Evolutionary conservation across 768 basidiomycete species (phyloP).

Genomic region (Suillus sp.): DNA sequence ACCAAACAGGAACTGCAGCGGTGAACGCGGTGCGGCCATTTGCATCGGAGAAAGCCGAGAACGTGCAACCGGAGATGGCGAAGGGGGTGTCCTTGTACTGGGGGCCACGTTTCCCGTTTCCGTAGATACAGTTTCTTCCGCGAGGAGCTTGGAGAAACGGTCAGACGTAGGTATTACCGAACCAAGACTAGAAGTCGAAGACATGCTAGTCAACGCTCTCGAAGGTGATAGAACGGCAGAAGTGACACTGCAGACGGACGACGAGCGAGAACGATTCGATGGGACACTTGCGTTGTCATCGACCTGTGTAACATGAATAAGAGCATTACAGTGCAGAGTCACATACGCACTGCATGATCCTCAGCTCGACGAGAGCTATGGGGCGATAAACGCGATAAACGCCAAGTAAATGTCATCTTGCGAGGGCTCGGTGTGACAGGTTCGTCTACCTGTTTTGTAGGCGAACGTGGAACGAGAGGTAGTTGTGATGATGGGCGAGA

Average conservation of each 20-base stretch:
- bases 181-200: slow-evolving; percentile 33
- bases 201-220: slow-evolving; percentile 21
- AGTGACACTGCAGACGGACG: slow-evolving; percentile 5
- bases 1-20: slow-evolving; percentile 14
- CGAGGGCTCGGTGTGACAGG: slow-evolving; percentile 23
- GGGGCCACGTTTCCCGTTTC: slow-evolving; percentile 10
- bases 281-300: neutral
- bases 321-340: neutral
- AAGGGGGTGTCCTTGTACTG: slow-evolving; percentile 1
- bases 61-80: slow-evolving; percentile 15
- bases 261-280: neutral
- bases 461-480: slow-evolving; percentile 10
- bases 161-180: slow-evolving; percentile 31
- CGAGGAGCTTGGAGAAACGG: slow-evolving; percentile 23
- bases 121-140: slow-evolving; percentile 15
- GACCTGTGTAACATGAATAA: neutral
- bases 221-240: neutral
- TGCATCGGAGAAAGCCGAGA: slow-evolving; percentile 7
- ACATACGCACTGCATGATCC: slow-evolving; percentile 21
- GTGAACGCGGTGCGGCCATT: slow-evolving; percentile 10
- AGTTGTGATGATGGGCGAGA: slow-evolving; percentile 27
- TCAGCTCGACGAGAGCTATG: slow-evolving; percentile 20
- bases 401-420: slow-evolving; percentile 31
- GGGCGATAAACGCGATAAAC: slow-evolving; percentile 30
- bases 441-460: slow-evolving; percentile 13